Evolutionary conservation across 306 rosid genomes (phyloP), one percentile per base, ranked within the genome.

Genomic region (Mimosa bimucronata): DNA sequence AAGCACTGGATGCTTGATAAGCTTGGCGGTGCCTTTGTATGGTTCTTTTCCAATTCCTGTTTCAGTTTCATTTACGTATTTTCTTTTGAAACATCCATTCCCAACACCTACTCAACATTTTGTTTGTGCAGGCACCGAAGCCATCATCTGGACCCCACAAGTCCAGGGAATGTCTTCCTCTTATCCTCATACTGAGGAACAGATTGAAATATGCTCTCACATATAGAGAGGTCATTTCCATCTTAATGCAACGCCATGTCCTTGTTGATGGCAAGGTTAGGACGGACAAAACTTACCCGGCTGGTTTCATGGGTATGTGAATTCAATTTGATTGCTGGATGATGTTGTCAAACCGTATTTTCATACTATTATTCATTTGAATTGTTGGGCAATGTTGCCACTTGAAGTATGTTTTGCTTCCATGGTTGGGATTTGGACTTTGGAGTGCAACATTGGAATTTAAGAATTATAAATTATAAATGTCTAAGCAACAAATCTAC

Each of bases 1-100:
- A 92, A 88, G 65, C 94, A 92, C 81, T 90, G 90, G 92, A 90
- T 90, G 94, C 94, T 92, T 13, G 97, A 90, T 73, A 92, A 92
- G 82, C 94, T 88, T 71, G 91, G 97, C 25, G 86, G 88, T 44
- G 88, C 88, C 57, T 82, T 82, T 82, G 86, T 85, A 75, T 41
- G 34, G 16, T 19, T 61, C n/a, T 15, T 15, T 65, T 46, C 12
- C 23, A 4, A 18, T 34, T 62, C 50, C 38, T 50, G 16, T 77
- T 41, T 30, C 25, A 4, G 18, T 55, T 7, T 38, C 48, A 30
- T 23, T 18, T n/a, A n/a, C 29, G 37, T 64, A 13, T 19, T 53
- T 72, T 31, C 19, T 12, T 84, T 40, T 6, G 23, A 31, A 53
- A 29, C 40, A 23, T 66, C n/a, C 67, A 73, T 38, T 77, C 68